Conservation (phyloP, 2,329 filamentous ascomycete species). For the Beauveria sp. region DNA sequence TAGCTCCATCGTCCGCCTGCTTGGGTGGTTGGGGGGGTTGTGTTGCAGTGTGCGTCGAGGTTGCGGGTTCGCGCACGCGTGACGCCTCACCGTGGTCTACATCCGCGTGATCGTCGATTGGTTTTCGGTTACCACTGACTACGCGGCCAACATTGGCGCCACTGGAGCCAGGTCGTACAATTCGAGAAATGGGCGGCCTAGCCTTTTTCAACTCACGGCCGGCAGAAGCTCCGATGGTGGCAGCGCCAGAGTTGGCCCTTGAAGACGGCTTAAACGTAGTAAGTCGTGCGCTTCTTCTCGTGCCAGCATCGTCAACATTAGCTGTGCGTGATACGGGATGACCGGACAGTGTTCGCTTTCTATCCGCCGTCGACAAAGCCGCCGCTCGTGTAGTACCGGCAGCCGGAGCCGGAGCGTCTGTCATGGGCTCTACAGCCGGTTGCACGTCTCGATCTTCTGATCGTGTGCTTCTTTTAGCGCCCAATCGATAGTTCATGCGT, state of each 20-base stretch:
- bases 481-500: constrained; percentile 53
- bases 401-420: constrained; percentile 32
- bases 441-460: constrained; percentile 29
- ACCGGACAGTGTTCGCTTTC: constrained; percentile 89
- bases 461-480: constrained; percentile 33
- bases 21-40: constrained; percentile 20
- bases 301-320: constrained; percentile 50
- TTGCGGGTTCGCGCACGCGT: constrained; percentile 37
- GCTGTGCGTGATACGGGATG: constrained; percentile 52
- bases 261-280: constrained; percentile 62
- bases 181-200: constrained; percentile 60
- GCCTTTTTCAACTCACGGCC: constrained; percentile 73
- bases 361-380: constrained; percentile 45
- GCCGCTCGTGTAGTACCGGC: constrained; percentile 30
- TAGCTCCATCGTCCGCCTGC: constrained; percentile 41
- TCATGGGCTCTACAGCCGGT: constrained; percentile 28
- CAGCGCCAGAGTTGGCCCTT: constrained; percentile 52
- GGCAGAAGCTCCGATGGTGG: constrained; percentile 51
- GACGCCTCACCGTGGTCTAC: constrained; percentile 57
- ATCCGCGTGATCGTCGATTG: constrained; percentile 58
- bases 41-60: constrained; percentile 29
- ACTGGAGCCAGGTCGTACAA: constrained; percentile 58
- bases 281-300: constrained; percentile 64
- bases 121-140: constrained; percentile 85
- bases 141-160: constrained; percentile 72